These are phyloP conservation scores for Acanthamoeba castellanii DNA, from an alignment of 208 protist species.

Conservation along the genomic window DNA sequence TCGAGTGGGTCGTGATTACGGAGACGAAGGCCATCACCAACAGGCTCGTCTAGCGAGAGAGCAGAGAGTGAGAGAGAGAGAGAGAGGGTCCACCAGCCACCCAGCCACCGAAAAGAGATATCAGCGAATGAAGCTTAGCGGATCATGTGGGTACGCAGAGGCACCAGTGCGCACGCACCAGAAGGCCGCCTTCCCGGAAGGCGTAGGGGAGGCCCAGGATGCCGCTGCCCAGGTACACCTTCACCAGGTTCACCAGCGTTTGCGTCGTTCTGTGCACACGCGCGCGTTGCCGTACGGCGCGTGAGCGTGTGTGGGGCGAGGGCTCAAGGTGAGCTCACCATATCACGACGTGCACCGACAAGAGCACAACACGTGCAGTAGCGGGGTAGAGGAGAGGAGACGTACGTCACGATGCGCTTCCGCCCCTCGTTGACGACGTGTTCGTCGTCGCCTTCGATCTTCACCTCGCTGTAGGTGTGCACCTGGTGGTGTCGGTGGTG, in stretches of 20 bases:
- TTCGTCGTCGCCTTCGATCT: neutral
- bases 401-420: conserved; percentile 60
- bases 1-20: conserved; percentile 71
- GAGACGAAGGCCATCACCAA: conserved; percentile 68
- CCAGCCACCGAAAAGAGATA: neutral
- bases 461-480: neutral
- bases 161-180: neutral
- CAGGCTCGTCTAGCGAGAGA: neutral
- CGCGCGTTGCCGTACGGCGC: too few relatives aligned
- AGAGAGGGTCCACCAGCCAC: neutral
- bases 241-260: conserved; percentile 70
- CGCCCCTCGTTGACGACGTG: conserved; percentile 31
- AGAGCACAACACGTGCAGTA: neutral
- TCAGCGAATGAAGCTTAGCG: neutral
- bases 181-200: conserved; percentile 71
- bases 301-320: neutral
- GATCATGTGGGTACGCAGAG: too few relatives aligned
- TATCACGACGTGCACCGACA: neutral
- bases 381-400: neutral
- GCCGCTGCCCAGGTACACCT: conserved; percentile 70
- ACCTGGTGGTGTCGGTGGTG: neutral
- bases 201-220: conserved; percentile 74
- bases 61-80: neutral
- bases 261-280: conserved; percentile 32
- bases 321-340: neutral